Percentiles rank a stretch among this genome's conserved stretches.
phyloP scores from a whole-genome alignment of 2,329 filamentous ascomycete genomes.

The Pseudopithomyces maydicus region DNA sequence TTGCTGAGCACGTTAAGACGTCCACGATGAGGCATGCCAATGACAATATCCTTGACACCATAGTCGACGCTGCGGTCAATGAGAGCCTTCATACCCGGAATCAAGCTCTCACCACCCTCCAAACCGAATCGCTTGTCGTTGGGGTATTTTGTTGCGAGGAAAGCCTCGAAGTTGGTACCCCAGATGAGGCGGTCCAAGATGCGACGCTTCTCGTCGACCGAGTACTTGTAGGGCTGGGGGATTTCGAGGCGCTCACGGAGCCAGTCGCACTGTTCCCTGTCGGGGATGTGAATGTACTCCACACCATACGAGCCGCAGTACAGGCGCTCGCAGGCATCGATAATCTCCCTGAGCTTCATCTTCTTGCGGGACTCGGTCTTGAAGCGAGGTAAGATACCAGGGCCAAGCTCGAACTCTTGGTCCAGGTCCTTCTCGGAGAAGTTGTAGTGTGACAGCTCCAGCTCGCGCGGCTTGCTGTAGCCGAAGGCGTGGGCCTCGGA shows the following conservation, averaged over 20 bases:
- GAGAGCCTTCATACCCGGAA: conserved; percentile 98
- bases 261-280: conserved; percentile 98
- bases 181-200: conserved; percentile 98
- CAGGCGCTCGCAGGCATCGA: conserved; percentile 88
- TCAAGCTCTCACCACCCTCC: conserved; percentile 94
- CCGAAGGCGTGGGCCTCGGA: conserved; percentile 83
- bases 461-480: conserved; percentile 87
- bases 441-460: conserved; percentile 90
- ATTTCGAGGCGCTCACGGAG: conserved; percentile 93
- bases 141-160: conserved; percentile 96
- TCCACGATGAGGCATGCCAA: conserved; percentile 98
- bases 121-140: conserved; percentile 99
- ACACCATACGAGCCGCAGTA: conserved; percentile 98
- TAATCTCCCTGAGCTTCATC: conserved; percentile 96
- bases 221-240: conserved; percentile 94
- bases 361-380: conserved; percentile 86
- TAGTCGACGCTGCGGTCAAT: conserved; percentile 99
- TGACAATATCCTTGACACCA: conserved; percentile 98
- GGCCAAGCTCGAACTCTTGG: conserved; percentile 87
- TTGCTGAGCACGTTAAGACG: conserved; percentile 98
- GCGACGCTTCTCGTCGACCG: conserved; percentile 95
- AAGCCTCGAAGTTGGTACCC: conserved; percentile 96
- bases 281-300: conserved; percentile 98
- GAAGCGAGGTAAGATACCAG: conserved; percentile 93
- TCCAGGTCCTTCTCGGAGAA: conserved; percentile 95